phyloP scores from a whole-genome alignment of 371 early-diverging fungal genomes.

The Mucor piriformis region DNA sequence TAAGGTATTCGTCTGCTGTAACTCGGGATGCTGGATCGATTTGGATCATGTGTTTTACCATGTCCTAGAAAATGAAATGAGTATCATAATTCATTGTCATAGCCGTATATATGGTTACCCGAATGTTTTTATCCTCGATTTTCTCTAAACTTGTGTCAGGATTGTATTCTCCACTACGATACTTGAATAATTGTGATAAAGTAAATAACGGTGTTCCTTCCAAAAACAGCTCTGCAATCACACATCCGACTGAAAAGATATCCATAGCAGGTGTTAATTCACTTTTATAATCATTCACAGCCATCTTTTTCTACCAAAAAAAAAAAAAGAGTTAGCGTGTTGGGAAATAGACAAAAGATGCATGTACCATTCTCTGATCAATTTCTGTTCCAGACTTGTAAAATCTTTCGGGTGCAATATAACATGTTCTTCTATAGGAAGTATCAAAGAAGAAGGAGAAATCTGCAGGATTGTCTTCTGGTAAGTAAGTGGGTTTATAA shows the following conservation, averaged over 20 bases:
- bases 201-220: conserved; percentile 91
- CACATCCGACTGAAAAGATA: conserved; percentile 93
- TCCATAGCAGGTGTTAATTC: conserved; percentile 88
- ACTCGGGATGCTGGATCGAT: conserved; percentile 75
- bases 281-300: conserved; percentile 38
- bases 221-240: conserved; percentile 92
- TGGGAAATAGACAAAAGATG: not conserved
- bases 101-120: conserved; percentile 53
- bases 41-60: conserved; percentile 88
- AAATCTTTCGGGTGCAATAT: conserved; percentile 96
- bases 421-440: conserved; percentile 84
- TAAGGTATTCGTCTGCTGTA: conserved; percentile 73
- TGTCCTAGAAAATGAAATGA: conserved; percentile 33
- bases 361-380: conserved; percentile 58
- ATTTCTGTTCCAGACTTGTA: conserved; percentile 71
- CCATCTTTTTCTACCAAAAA: conserved; percentile 32
- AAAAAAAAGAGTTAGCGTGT: not conserved
- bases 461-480: conserved; percentile 95
- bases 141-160: conserved; percentile 69
- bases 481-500: conserved; percentile 90
- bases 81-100: too few species aligned
- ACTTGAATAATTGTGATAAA: conserved; percentile 88
- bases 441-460: conserved; percentile 95
- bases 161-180: conserved; percentile 77
- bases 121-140: conserved; percentile 81